A percentile compares a stretch with the other conserved stretches of the same genome.
Conservation (phyloP, 2,329 filamentous ascomycete species). For the Pseudocercospora vitis region DNA sequence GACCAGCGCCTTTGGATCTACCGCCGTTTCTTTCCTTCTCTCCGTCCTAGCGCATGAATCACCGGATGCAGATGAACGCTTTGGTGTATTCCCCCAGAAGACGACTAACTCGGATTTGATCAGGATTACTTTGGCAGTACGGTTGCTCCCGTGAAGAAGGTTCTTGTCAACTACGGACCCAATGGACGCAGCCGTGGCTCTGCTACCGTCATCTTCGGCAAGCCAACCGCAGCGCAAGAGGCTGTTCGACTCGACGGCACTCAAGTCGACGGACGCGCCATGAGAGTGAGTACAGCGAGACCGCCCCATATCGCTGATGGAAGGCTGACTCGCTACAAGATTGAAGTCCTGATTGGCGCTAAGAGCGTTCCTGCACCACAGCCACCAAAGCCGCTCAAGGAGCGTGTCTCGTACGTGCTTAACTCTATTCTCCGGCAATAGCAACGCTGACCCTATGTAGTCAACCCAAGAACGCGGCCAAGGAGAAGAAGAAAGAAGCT, state of each 20-base stretch:
- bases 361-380: slow-evolving; percentile 64
- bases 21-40: neutral
- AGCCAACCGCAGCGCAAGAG: slow-evolving; percentile 77
- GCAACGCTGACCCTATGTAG: slow-evolving; percentile 28
- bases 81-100: slow-evolving; percentile 16
- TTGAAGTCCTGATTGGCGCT: slow-evolving; percentile 80
- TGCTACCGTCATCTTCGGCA: slow-evolving; percentile 83
- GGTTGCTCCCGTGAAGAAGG: slow-evolving; percentile 86
- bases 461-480: slow-evolving; percentile 37
- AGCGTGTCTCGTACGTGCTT: slow-evolving; percentile 72
- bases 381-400: slow-evolving; percentile 72
- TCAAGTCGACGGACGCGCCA: slow-evolving; percentile 82
- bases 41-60: neutral
- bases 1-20: neutral
- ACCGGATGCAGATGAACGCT: neutral
- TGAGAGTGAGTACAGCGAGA: slow-evolving; percentile 67
- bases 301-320: neutral
- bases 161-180: slow-evolving; percentile 88
- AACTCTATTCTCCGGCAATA: neutral
- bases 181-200: slow-evolving; percentile 89
- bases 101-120: slow-evolving; percentile 62
- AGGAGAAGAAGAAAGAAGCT: slow-evolving; percentile 42
- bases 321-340: slow-evolving; percentile 52
- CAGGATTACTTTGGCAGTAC: slow-evolving; percentile 96
- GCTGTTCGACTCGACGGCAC: slow-evolving; percentile 86